Conservation (phyloP, 768 basidiomycete species). For the Lentinus tigrinus region DNA sequence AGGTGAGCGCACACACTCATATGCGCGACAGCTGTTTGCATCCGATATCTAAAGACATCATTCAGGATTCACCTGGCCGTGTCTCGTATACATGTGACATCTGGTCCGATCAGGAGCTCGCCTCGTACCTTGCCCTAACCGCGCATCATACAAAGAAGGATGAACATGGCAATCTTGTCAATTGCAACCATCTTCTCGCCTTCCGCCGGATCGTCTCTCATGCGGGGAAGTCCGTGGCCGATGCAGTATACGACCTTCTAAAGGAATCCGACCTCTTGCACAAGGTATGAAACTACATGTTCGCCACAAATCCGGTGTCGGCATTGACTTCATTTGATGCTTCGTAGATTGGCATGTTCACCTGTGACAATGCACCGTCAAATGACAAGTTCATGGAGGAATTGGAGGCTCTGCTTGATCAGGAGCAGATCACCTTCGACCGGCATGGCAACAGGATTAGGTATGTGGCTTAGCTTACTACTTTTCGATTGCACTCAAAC, state of each 20-base stretch:
- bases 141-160: conserved; percentile 9
- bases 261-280: background rate
- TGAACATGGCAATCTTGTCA: conserved; percentile 20
- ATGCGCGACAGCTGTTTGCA: background rate
- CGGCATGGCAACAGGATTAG: background rate
- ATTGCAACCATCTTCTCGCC: conserved; percentile 27
- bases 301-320: too few species aligned
- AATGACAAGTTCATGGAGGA: conserved; percentile 33
- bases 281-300: background rate
- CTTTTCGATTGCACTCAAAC: background rate
- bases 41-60: background rate
- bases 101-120: conserved; percentile 1
- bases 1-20: conserved; percentile 22
- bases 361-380: conserved; percentile 38
- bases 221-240: conserved; percentile 23
- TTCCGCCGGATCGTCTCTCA: conserved; percentile 21
- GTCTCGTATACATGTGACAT: conserved; percentile 10
- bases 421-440: background rate
- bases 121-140: conserved; percentile 8
- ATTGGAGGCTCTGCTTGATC: conserved; percentile 12
- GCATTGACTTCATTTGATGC: background rate
- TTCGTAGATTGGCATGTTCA: conserved; percentile 26
- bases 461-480: background rate
- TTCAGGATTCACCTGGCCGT: background rate
- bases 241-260: conserved; percentile 10